A percentile compares a stretch with the other conserved stretches of the same genome.
Conservation (phyloP, 1,284 basidiomycete genomes). For the Marasmius fiardii region DNA sequence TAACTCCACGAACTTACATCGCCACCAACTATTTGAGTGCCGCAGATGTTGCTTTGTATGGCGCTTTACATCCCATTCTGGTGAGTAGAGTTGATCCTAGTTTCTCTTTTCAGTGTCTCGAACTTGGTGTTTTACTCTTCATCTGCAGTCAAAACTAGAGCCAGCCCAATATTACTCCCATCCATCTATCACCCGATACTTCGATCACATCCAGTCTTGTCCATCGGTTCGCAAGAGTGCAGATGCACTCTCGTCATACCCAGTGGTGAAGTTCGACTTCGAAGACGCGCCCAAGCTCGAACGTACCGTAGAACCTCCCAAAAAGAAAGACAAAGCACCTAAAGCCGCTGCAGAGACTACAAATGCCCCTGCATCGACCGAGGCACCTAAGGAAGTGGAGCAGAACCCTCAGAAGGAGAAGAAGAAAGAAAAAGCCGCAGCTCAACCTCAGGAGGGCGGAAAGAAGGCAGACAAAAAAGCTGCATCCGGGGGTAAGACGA, state of each 20-base stretch:
- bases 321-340: slow-evolving; percentile 79
- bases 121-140: background rate
- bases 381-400: slow-evolving; percentile 31
- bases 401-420: slow-evolving; percentile 49
- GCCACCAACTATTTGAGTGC: slow-evolving; percentile 81
- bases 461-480: slow-evolving; percentile 40
- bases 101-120: background rate
- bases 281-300: slow-evolving; percentile 71
- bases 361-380: slow-evolving; percentile 22
- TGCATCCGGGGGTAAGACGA: slow-evolving; percentile 25
- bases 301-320: slow-evolving; percentile 69
- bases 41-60: slow-evolving; percentile 85
- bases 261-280: slow-evolving; percentile 67
- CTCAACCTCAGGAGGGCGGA: slow-evolving; percentile 22
- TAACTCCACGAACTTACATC: slow-evolving; percentile 78
- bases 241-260: slow-evolving; percentile 53
- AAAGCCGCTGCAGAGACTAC: slow-evolving; percentile 34
- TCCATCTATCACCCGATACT: slow-evolving; percentile 87
- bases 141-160: slow-evolving; percentile 57
- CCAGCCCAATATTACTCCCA: slow-evolving; percentile 68
- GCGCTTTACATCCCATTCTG: slow-evolving; percentile 73
- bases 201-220: slow-evolving; percentile 85
- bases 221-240: slow-evolving; percentile 57
- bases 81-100: slow-evolving; percentile 42
- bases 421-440: slow-evolving; percentile 29